Base-by-base conservation (phyloP, 2,329 filamentous ascomycete genomes). In the Hymenoscyphus infarciens region DNA sequence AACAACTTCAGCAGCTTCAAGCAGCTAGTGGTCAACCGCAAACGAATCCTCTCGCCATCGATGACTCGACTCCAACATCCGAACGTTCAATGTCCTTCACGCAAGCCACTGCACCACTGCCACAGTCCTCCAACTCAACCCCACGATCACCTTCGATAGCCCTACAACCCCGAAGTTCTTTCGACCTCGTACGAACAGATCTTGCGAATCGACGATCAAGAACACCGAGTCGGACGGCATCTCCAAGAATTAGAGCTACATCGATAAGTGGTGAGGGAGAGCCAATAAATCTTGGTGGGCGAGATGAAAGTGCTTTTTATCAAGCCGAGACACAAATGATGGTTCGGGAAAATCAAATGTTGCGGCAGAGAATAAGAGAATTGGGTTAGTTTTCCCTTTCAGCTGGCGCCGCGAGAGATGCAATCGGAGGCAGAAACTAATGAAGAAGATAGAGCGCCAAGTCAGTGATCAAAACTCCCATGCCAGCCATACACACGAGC, bases 301-400 rank as follows among this genome's bases (percentile, higher is more conserved):
- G 89, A 19, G 90, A 92, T 70, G 90, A 93, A 73, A 87, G 83
- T 66, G 87, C 88, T 0, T 92, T 92, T 74, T 93, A 93, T 71
- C 89, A 92, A 74, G 90, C 90, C 4, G 90, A 94, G 76, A 91
- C 89, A 1, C 88, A 91, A 75, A 92, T 86, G 77, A 76, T 94
- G 70, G 83, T 87, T 25, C 81, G 90, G 29, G 90, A 93, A 77
- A 94, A 93, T 69, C 90, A 93, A 75, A 92, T 94, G 90, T 78
- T 94, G 59, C 86, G 88, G 65, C 82, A 87, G 73, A 82, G 90
- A 57, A 90, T 92, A 63, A 82, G 87, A 39, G 89, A 92, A 70
- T 77, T 92, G 15, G 89, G 88, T 89, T 77, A 68, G 80, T 57
- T 53, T 25, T 49, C n/a, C 42, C 42, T 6, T n/a, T 11, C 13